Percentiles rank a stretch among this genome's conserved stretches.
phyloP scores from a whole-genome alignment of 2,329 filamentous ascomycete genomes.

The Penicillium sp. region DNA sequence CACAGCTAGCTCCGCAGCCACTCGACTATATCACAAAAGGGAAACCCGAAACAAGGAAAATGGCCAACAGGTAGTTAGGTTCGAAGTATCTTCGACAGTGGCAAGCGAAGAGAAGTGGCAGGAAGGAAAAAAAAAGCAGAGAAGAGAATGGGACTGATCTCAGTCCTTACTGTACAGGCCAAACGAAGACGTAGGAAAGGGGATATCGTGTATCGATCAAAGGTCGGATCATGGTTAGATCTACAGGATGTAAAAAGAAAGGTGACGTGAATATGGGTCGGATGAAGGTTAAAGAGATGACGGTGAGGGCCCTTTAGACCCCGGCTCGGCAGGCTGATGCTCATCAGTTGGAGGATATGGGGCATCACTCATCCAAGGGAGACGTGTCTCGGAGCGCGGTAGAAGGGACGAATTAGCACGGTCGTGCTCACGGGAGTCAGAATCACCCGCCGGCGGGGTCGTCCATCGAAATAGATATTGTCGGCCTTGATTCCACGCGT shows the following conservation, averaged over 20 bases:
- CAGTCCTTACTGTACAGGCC: conserved; percentile 18
- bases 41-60: not conserved
- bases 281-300: conserved; percentile 6
- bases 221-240: not conserved
- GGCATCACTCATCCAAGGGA: conserved; percentile 2
- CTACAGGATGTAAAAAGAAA: not conserved
- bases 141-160: not conserved
- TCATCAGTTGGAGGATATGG: not conserved
- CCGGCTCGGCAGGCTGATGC: not conserved
- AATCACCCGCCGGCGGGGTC: conserved; percentile 19
- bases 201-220: not conserved
- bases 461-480: conserved; percentile 27
- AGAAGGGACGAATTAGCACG: conserved; percentile 17
- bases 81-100: not conserved
- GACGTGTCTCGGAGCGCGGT: conserved; percentile 3
- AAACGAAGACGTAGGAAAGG: not conserved
- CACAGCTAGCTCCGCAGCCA: not conserved
- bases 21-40: not conserved
- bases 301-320: not conserved
- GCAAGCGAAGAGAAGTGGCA: not conserved
- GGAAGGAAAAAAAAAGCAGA: not conserved
- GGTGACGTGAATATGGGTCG: not conserved
- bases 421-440: conserved; percentile 3
- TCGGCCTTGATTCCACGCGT: conserved; percentile 27
- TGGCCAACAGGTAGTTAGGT: not conserved